Base-by-base conservation (phyloP, 768 basidiomycete species). In the Fistulinella prunicolor region DNA sequence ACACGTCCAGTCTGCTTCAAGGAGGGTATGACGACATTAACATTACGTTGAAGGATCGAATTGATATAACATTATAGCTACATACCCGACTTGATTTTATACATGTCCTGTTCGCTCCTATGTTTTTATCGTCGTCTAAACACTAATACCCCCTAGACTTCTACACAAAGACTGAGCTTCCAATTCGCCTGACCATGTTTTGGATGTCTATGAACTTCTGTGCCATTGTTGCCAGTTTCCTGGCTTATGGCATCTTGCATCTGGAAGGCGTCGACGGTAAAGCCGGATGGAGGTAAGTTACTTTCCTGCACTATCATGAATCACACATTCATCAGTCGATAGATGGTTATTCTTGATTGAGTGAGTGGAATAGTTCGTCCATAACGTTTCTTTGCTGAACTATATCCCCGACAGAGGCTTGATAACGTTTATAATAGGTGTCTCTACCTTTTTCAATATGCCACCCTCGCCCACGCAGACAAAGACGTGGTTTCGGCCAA, bases 381-480 rank as follows among this genome's bases (percentile, higher is more conserved):
- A 3, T 9, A 10, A 19, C 2, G 4, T 8, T 21, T 6, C 8
- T n/a, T 19, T 21, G 4, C 37, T 36, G 16, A 10, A 29, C 34
- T 19, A 16, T 36, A n/a, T 0, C 9, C n/a, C 6, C 9, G 0
- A 17, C 28, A 57, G 56, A 29, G 55, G 56, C 34, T 44, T 72
- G 17, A 54, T 79, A 26, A 82, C 81, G 0, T 66, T 83, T 4
- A n/a, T 57, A 17, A 72, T 85, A 37, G 82, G 82, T 1, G 35
- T 82, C 16, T 62, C 69, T 3, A 73, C 80, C 1, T 83, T 79
- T 64, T 81, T 82, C 67, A 72, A 63, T 45, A 78, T 82, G 74
- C 82, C 83, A 5, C 72, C 79, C 29, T 78, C 77, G 3, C 81
- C 81, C 1, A 83, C 79, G 1, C 79, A 81, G 53, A 81, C 82